Evolutionary conservation across 306 rosid species (phyloP).

Genomic region (Corylus avellana): DNA sequence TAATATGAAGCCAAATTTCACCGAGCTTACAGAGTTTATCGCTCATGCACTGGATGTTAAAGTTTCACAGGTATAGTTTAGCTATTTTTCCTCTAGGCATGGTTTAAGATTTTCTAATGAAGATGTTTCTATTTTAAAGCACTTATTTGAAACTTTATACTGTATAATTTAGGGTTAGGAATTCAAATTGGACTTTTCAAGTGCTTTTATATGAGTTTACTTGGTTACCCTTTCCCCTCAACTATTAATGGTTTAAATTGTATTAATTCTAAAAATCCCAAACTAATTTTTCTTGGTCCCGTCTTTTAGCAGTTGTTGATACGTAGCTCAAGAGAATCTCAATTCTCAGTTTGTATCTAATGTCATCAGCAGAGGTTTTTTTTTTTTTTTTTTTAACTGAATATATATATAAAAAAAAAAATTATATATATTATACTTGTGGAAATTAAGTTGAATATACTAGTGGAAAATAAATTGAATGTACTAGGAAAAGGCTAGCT

Average conservation of each 20-base stretch:
- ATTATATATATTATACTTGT: neutral
- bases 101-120: neutral
- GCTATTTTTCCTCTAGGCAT: conserved; percentile 32
- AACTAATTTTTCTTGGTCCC: neutral
- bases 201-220: neutral
- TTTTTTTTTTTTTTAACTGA: too few relatives aligned
- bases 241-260: neutral
- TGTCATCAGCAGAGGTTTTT: neutral
- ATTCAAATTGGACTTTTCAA: neutral
- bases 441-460: neutral
- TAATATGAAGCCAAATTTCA: conserved; percentile 65
- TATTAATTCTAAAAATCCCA: neutral
- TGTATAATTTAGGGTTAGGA: neutral
- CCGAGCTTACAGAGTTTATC: conserved; percentile 60
- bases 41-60: conserved; percentile 71
- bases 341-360: neutral
- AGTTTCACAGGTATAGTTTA: conserved; percentile 64
- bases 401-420: too few relatives aligned
- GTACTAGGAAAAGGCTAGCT: neutral
- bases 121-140: neutral
- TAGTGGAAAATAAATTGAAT: neutral
- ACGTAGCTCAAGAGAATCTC: neutral
- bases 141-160: neutral
- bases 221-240: neutral
- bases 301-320: neutral